Percentiles rank a stretch among this genome's conserved stretches.
Conservation (phyloP, 1,284 basidiomycete genomes). For the Fomitopsis pinicola region DNA sequence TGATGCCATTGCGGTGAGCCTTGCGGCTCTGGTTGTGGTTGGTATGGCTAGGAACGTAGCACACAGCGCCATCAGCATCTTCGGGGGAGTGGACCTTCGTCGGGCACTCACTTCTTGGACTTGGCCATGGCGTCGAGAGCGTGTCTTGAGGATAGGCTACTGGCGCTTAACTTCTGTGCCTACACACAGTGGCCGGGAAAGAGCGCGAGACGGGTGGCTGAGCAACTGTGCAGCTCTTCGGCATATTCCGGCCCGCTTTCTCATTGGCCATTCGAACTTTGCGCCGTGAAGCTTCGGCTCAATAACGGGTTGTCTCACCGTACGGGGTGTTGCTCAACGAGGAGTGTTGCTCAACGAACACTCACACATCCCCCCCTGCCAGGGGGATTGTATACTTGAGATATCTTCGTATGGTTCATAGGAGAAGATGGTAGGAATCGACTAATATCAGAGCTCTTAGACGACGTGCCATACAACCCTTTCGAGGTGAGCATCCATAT, state of each 20-base stretch:
- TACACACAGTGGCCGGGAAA: slow-evolving; percentile 10
- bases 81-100: not conserved
- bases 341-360: no score
- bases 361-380: no score
- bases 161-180: slow-evolving; percentile 9
- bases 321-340: no score
- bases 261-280: not conserved
- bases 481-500: no score
- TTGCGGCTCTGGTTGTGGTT: slow-evolving; percentile 94
- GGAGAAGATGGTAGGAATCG: no score
- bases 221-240: slow-evolving; percentile 35
- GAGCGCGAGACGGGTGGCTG: slow-evolving; percentile 31
- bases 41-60: slow-evolving; percentile 53
- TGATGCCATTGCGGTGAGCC: slow-evolving; percentile 98
- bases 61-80: slow-evolving; percentile 10
- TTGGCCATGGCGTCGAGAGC: slow-evolving; percentile 64
- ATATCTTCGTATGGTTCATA: no score
- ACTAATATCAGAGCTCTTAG: no score
- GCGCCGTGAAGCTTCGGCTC: no score
- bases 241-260: not conserved
- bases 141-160: slow-evolving; percentile 27
- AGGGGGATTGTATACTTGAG: no score
- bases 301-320: no score
- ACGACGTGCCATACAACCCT: no score
- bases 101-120: slow-evolving; percentile 65